A percentile compares a stretch with the other conserved stretches of the same genome.
Evolutionary conservation across 2,329 filamentous ascomycete genomes (phyloP).

Genomic region (Diplodia intermedia): DNA sequence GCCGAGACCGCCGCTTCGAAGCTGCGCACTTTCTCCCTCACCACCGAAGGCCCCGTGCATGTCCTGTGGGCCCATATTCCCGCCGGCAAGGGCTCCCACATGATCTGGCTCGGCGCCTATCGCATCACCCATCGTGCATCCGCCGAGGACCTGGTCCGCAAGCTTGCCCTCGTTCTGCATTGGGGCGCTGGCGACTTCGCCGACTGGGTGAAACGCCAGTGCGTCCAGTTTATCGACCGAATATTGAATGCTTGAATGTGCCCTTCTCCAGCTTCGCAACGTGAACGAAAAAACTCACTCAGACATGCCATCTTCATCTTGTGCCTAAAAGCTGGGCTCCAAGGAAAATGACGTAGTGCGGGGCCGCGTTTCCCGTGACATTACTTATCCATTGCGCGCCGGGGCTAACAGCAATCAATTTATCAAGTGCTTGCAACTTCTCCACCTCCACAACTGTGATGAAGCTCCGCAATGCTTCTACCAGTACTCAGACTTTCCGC

Average conservation of each 20-base stretch:
- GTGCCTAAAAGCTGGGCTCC: too few species aligned
- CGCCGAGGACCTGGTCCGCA: not conserved
- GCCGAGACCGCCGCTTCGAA: not conserved
- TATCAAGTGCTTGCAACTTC: too few species aligned
- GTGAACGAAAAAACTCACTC: too few species aligned
- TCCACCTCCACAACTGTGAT: too few species aligned
- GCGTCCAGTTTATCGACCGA: constrained; percentile 1
- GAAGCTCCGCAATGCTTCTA: too few species aligned
- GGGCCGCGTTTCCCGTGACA: too few species aligned
- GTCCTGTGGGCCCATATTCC: not conserved
- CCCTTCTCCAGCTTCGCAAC: not conserved
- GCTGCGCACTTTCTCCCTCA: not conserved
- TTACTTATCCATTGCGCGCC: too few species aligned
- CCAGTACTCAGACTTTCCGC: too few species aligned
- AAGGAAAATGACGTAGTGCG: too few species aligned
- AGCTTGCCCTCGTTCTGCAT: not conserved
- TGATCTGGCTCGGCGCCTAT: constrained; percentile 18
- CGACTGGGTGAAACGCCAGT: not conserved
- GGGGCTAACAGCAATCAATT: too few species aligned
- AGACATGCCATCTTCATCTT: too few species aligned
- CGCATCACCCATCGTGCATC: constrained; percentile 1
- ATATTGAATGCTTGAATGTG: not conserved
- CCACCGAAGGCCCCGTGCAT: not conserved
- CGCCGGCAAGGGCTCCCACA: not conserved
- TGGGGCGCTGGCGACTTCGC: not conserved